Evolutionary conservation across 225 moss, liverwort and hornwort species (phyloP).

Genomic region (Neckera pumila): DNA sequence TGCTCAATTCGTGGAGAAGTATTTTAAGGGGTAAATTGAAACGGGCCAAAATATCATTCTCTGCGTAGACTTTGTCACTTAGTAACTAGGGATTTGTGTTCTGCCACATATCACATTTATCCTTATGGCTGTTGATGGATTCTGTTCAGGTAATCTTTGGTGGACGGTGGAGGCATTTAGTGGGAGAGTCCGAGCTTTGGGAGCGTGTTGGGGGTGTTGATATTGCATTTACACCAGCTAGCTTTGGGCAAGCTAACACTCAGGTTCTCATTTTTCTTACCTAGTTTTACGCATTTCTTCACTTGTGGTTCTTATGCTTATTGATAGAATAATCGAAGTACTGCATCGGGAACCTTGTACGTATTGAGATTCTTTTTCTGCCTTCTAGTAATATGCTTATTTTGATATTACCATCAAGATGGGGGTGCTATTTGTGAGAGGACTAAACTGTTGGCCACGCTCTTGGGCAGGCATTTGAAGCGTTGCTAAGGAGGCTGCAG

Average conservation of each 20-base stretch:
- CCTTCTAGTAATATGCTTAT: background rate
- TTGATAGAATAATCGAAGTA: background rate
- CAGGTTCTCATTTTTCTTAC: slow-evolving; percentile 27
- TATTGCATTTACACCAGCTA: slow-evolving; percentile 85
- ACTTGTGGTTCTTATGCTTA: background rate
- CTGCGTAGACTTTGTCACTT: background rate
- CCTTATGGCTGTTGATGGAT: background rate
- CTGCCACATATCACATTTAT: background rate
- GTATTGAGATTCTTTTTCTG: background rate
- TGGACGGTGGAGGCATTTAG: slow-evolving; percentile 84
- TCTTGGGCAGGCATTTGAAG: slow-evolving; percentile 68
- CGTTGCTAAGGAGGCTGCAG: slow-evolving; percentile 64
- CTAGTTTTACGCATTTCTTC: background rate
- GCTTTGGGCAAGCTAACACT: slow-evolving; percentile 93
- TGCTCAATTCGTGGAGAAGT: background rate
- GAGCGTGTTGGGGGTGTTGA: slow-evolving; percentile 85
- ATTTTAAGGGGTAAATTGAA: background rate
- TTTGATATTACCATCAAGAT: background rate
- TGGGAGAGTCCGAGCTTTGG: slow-evolving; percentile 84
- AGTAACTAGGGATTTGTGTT: background rate
- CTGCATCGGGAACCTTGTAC: background rate
- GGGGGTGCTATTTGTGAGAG: background rate
- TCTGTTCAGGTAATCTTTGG: slow-evolving; percentile 74
- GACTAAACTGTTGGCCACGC: background rate
- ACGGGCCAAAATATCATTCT: background rate